Evolutionary conservation across 208 protist species (phyloP).

Genomic region (Crithidia brevicula): DNA sequence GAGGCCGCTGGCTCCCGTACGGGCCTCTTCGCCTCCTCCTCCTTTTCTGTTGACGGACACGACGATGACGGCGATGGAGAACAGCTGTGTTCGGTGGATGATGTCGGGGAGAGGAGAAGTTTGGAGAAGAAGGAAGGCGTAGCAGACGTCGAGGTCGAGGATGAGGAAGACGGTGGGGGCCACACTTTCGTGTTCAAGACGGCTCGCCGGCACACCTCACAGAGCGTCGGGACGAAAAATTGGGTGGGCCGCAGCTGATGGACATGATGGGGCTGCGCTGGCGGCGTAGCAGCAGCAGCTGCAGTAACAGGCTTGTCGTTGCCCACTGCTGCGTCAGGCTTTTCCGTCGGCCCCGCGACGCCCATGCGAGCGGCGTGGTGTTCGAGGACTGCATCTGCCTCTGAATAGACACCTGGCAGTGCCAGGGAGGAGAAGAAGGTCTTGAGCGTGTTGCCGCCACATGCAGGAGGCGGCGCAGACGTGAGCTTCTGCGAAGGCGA

Average conservation of each 20-base stretch:
- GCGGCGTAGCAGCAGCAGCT: background rate
- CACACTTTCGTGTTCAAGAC: conserved; percentile 16
- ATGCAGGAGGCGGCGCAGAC: background rate
- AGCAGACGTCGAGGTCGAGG: background rate
- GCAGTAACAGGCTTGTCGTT: background rate
- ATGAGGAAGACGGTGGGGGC: conserved; percentile 5
- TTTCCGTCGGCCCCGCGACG: background rate
- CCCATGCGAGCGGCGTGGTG: conserved; percentile 5
- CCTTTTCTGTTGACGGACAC: background rate
- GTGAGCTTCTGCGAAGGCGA: too few relatives aligned
- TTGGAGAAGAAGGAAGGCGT: conserved; percentile 14
- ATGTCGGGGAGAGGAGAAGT: background rate
- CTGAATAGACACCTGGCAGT: conserved; percentile 9
- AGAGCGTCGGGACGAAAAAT: conserved; percentile 26
- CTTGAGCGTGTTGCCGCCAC: background rate
- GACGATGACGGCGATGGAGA: too few relatives aligned
- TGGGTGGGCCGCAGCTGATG: conserved; percentile 27
- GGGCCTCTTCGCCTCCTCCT: background rate
- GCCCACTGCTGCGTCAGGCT: too few relatives aligned
- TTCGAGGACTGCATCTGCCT: conserved; percentile 21
- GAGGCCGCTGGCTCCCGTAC: too few relatives aligned
- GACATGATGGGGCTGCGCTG: conserved; percentile 2
- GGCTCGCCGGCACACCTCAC: conserved; percentile 18
- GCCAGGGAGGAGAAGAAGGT: conserved; percentile 17
- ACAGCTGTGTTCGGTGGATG: too few relatives aligned